Conservation (phyloP, 441 rosid species). For the Metrosideros polymorpha region DNA sequence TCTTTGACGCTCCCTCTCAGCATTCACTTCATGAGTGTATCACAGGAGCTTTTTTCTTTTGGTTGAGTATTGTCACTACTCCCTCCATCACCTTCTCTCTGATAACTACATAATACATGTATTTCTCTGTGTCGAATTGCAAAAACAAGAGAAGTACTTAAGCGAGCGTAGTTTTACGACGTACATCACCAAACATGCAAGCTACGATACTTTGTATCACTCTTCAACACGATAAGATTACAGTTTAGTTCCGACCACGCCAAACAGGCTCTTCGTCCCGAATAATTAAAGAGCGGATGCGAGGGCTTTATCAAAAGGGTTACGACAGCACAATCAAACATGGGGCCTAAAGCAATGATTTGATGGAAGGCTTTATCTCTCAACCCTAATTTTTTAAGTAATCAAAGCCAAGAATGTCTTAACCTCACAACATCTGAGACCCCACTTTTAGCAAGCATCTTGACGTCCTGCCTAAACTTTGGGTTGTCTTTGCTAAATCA, state of each 20-base stretch:
- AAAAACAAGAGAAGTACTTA: neutral
- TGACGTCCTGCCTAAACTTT: neutral
- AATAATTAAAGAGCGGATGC: conserved; percentile 19
- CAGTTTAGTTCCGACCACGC: neutral
- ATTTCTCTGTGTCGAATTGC: neutral
- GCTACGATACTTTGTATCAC: neutral
- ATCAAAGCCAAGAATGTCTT: conserved; percentile 13
- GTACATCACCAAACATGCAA: neutral
- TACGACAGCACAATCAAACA: conserved; percentile 27
- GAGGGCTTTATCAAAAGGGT: conserved; percentile 49
- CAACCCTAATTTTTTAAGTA: conserved; percentile 16
- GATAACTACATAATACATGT: neutral
- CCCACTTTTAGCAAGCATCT: neutral
- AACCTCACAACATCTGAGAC: neutral
- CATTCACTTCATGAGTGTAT: neutral
- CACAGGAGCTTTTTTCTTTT: neutral
- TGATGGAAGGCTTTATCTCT: conserved; percentile 21
- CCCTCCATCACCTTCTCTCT: neutral
- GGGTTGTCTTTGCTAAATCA: neutral
- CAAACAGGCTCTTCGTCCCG: neutral
- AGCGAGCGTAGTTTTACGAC: neutral
- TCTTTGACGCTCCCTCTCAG: neutral
- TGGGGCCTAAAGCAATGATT: conserved; percentile 21
- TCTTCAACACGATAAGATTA: neutral
- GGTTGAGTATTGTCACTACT: neutral